Evolutionary conservation across 768 basidiomycete genomes (phyloP).

Genomic region (Kwoniella bestiolae): DNA sequence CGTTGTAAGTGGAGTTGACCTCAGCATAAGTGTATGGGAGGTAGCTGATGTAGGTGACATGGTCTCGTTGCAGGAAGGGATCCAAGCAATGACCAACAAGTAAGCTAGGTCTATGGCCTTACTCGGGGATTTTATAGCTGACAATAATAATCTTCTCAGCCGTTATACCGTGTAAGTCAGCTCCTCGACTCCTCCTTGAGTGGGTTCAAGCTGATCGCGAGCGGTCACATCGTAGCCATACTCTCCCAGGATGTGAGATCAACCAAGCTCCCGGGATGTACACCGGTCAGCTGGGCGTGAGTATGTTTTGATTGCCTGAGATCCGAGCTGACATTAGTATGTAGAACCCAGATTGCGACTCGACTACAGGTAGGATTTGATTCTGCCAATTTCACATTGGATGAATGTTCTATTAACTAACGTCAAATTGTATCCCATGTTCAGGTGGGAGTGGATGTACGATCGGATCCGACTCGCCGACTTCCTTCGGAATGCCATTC

Average conservation of each 20-base stretch:
- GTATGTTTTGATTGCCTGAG: slow-evolving; percentile 2
- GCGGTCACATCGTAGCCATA: slow-evolving; percentile 36
- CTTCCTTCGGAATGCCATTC: slow-evolving; percentile 82
- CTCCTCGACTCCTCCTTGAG: background rate
- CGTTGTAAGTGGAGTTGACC: slow-evolving; percentile 35
- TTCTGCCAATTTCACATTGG: no score
- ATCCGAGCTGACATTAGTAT: background rate
- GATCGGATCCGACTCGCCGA: slow-evolving; percentile 70
- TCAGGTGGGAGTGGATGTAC: slow-evolving; percentile 69
- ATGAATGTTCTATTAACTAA: no score
- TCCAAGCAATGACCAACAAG: slow-evolving; percentile 49
- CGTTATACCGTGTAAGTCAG: slow-evolving; percentile 50
- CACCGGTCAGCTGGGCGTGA: slow-evolving; percentile 43
- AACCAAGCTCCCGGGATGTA: slow-evolving; percentile 41
- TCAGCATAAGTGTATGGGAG: no score
- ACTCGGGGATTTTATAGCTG: background rate
- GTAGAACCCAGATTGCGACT: slow-evolving; percentile 39
- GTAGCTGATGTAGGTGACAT: no score
- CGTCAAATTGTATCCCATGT: no score
- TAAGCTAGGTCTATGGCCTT: slow-evolving; percentile 23
- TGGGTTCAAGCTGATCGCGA: background rate
- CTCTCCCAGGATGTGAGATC: slow-evolving; percentile 44
- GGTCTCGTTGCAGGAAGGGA: slow-evolving; percentile 55
- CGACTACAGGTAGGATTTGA: slow-evolving; percentile 26
- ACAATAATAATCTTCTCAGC: slow-evolving; percentile 34